Evolutionary conservation across 139 green algal species (phyloP), one percentile per base, ranked within the genome.

Genomic region (Chlorella sp.): DNA sequence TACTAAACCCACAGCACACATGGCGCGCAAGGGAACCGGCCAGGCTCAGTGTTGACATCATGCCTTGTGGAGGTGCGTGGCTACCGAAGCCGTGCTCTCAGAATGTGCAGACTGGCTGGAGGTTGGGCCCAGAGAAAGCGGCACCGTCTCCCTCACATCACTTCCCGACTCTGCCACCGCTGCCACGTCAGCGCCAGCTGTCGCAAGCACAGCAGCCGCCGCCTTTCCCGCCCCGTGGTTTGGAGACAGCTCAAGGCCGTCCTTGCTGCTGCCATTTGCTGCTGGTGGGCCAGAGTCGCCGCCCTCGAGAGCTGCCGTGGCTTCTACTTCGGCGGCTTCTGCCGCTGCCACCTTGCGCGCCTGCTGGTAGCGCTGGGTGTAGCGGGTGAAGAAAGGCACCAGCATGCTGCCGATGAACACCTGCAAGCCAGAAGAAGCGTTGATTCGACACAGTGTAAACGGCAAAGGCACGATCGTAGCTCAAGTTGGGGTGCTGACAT

Each of bases 401-500:
- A 91, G 76, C 1, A 48, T 86, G 34, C 34, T 60, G 30, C 90
- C 90, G 36, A 92, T 92, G 66, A 92, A 92, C 4, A 92, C 81
- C 68, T 85, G 80, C 42, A 40, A 11, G 28, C 3, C 66, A 30
- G 22, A 30, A 14, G 9, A 2, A 14, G 3, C 5, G 66, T 73
- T 28, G 66, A 73, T 9, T n/a, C n/a, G n/a, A n/a, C 48, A 57
- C 48, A 57, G 5, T 57, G 48, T 57, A 30, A 73, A 14, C 22
- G 64, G 64, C 24, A n/a, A 4, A 7, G 64, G 5, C 64, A 73
- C 2, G 24, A 4, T 26, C 21, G 64, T 73, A 30, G 21, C 15
- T 26, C 64, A 73, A 30, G 21, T 9, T 16, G 64, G 64, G 21
- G 21, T 7, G 64, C 24, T n/a, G 64, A 14, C 64, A 73, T 73